phyloP scores from a whole-genome alignment of 495 filamentous ascomycete genomes.

The Chaetomidium leptoderma region DNA sequence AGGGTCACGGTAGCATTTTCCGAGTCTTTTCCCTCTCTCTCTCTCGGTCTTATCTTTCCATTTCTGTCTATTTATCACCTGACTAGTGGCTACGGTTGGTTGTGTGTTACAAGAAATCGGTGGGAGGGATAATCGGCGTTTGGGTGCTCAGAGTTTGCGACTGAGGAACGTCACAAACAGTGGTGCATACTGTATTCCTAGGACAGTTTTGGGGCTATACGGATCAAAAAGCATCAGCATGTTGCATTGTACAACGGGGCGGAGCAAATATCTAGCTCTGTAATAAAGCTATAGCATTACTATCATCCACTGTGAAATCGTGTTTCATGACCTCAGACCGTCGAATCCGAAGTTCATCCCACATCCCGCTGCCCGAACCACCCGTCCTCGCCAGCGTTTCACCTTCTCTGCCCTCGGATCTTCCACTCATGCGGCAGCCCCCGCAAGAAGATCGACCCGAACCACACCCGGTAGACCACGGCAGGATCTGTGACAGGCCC shows the following conservation, averaged over 20 bases:
- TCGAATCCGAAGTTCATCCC: not conserved
- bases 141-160: slow-evolving; percentile 1
- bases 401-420: not conserved
- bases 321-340: too few species aligned
- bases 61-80: not conserved
- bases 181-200: not conserved
- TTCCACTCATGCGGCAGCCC: not conserved
- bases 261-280: not conserved
- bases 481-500: not conserved
- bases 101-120: not conserved
- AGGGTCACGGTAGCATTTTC: not conserved
- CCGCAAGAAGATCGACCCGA: not conserved
- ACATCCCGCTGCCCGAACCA: not conserved
- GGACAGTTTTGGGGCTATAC: not conserved
- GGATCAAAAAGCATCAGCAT: slow-evolving; percentile 7
- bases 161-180: not conserved
- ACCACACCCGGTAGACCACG: not conserved
- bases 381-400: slow-evolving; percentile 2
- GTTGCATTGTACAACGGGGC: not conserved
- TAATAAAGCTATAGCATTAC: not conserved
- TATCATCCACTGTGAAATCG: too few species aligned
- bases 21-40: not conserved
- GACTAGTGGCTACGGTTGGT: not conserved
- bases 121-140: slow-evolving; percentile 2
- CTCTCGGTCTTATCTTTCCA: not conserved